Base-by-base conservation (phyloP, 2,329 filamentous ascomycete genomes). In the Hypoxylon sp. region DNA sequence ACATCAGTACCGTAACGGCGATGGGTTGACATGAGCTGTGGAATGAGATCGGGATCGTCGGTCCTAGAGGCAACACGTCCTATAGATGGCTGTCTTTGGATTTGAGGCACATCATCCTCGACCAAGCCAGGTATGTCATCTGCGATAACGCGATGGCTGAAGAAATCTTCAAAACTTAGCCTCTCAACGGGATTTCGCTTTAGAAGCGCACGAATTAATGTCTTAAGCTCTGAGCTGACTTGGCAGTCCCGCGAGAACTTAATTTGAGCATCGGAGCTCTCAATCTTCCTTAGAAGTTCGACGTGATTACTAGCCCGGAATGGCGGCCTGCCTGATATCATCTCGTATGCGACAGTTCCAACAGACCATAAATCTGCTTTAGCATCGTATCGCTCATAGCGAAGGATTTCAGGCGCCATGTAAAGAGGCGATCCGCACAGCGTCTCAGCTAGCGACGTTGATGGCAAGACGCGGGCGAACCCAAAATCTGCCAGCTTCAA, bases 361-460 rank as follows among this genome's bases (percentile, higher is more conserved):
- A 98, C 93, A 21, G 96, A 99, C 96, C 96, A 99, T 34, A 99
- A 83, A 82, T 99, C 96, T 50, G 94, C 95, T 80, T 97, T 97
- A 70, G 95, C 93, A 81, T 97, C 95, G 79, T 99, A 99, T 76
- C 95, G 95, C 79, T 99, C 94, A 75, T 98, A 99, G 65, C 94
- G 90, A 68, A 99, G 84, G 70, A 99, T 99, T 82, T 99, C 96
- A 3, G 96, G 96, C 0, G 96, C 96, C 96, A 99, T 99, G 82
- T 99, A 99, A 25, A 99, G 84, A 9, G 96, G 96, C 11, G 96
- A 98, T 17, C 96, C 96, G 79, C 96, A 99, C 0, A 99, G 88
- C 0, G 96, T 99, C 79, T 99, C 96, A 10, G 96, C 96, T 69
- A 99, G 86, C 4, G 94, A 95, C 0, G 95, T 97, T 6, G 93